Base-by-base conservation (phyloP, 768 basidiomycete species). In the Pleurotus tuoliensis region DNA sequence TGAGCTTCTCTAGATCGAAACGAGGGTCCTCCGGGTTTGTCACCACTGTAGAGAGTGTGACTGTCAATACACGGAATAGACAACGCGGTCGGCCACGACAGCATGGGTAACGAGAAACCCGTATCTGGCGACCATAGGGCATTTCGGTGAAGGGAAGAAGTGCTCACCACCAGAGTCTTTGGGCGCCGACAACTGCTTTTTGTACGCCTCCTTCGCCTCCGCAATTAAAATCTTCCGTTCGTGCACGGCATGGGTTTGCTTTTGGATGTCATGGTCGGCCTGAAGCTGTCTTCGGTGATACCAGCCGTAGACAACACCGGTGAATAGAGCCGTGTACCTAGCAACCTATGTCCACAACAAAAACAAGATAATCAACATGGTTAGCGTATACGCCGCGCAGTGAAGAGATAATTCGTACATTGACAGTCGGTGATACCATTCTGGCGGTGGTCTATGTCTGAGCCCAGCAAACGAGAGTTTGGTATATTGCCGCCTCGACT, bases 11-110 rank as follows among this genome's bases (percentile, higher is more conserved):
- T 69, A 98, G 79, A 79, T 98, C 94, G 74, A 98, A 99, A 61
- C 83, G 85, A 53, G 96, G 93, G 73, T 98, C 87, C 64, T 98
- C 96, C 41, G 94, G 92, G 79, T 99, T 86, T 61, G 93, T 89
- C 62, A 97, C 78, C 62, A 96, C 94, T 95, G 18, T 40, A 56
- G 47, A 22, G 53, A 57, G 53, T 47, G 30, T 11, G 3, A 9
- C 9, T 2, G 49, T 48, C 34, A 51, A 43, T 44, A 57, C 20
- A 51, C 11, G 39, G 18, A 45, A 51, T 56, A 51, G 20, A 55
- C 48, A 48, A 43, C 41, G 47, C 37, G 47, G 46, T 25, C 56
- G 27, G 40, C 8, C 11, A 34, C 30, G 4, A 11, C 30, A 34
- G 30, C 30, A 34, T 9, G 0, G 7, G 30, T 34, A 3, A 34